Percentiles rank a stretch among this genome's conserved stretches.
phyloP scores from a whole-genome alignment of 345 rosid genomes.

The Sisymbrium altissimum region DNA sequence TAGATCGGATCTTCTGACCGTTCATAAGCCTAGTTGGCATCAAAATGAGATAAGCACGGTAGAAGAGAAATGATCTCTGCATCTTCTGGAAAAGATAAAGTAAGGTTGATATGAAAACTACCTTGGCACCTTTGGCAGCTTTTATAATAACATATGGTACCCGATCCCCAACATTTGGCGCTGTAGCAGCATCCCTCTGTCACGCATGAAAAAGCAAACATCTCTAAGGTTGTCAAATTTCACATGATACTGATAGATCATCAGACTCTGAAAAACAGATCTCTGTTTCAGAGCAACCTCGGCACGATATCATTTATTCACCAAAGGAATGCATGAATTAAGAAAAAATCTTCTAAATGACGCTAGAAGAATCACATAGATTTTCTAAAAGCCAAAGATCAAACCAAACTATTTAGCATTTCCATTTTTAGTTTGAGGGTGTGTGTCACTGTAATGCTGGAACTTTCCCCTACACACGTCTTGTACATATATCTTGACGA shows the following conservation, averaged over 20 bases:
- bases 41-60: conserved; percentile 10
- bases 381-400: background rate
- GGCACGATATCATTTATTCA: background rate
- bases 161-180: conserved; percentile 98
- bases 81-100: background rate
- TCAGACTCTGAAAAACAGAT: background rate
- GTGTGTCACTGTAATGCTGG: background rate
- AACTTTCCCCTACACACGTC: background rate
- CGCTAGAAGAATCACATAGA: conserved; percentile 1
- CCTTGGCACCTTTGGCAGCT: conserved; percentile 99
- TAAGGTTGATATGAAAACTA: conserved; percentile 25
- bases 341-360: background rate
- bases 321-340: background rate
- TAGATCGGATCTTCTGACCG: conserved; percentile 94
- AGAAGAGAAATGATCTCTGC: background rate
- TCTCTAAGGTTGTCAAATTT: conserved; percentile 14
- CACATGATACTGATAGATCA: conserved; percentile 8
- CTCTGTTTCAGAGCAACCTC: background rate
- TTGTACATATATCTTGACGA: background rate
- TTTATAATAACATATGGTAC: conserved; percentile 92
- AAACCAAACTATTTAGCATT: background rate
- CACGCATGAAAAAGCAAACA: conserved; percentile 26
- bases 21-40: conserved; percentile 75
- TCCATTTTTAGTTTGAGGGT: background rate
- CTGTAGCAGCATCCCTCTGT: conserved; percentile 98